Conservation (phyloP, 1,284 basidiomycete genomes). For the Flammula alnicola region DNA sequence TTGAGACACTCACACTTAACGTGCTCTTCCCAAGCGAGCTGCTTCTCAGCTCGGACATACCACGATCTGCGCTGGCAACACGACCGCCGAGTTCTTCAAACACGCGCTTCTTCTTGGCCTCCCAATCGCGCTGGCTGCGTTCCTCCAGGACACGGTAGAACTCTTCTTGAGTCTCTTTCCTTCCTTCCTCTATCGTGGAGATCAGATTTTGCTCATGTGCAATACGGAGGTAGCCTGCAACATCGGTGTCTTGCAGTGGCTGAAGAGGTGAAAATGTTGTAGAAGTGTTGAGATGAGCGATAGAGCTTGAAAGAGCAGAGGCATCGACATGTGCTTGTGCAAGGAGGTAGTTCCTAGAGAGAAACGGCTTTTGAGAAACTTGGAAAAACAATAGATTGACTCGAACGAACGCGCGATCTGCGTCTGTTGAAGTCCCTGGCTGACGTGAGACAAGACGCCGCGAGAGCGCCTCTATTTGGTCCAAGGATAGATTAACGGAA, state of each 20-base stretch:
- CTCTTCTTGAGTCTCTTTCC: conserved; percentile 84
- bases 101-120: conserved; percentile 85
- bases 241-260: conserved; percentile 89
- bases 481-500: conserved; percentile 83
- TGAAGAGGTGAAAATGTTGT: conserved; percentile 90
- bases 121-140: conserved; percentile 84
- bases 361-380: not conserved
- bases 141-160: conserved; percentile 85
- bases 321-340: conserved; percentile 92
- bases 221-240: conserved; percentile 87
- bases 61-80: conserved; percentile 47
- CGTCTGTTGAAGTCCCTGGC: conserved; percentile 62
- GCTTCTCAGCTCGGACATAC: conserved; percentile 62
- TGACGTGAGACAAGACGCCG: conserved; percentile 77
- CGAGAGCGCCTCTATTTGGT: conserved; percentile 91
- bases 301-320: conserved; percentile 76
- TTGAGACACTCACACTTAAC: conserved; percentile 59
- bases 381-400: conserved; percentile 6
- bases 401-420: conserved; percentile 72
- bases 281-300: conserved; percentile 81
- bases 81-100: conserved; percentile 88
- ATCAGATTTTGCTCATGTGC: conserved; percentile 95
- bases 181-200: conserved; percentile 89
- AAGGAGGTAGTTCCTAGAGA: conserved; percentile 76
- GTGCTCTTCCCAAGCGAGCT: conserved; percentile 59